A percentile compares a stretch with the other conserved stretches of the same genome.
Evolutionary conservation across 495 filamentous ascomycete species (phyloP).

Genomic region (Xylaria acuta): DNA sequence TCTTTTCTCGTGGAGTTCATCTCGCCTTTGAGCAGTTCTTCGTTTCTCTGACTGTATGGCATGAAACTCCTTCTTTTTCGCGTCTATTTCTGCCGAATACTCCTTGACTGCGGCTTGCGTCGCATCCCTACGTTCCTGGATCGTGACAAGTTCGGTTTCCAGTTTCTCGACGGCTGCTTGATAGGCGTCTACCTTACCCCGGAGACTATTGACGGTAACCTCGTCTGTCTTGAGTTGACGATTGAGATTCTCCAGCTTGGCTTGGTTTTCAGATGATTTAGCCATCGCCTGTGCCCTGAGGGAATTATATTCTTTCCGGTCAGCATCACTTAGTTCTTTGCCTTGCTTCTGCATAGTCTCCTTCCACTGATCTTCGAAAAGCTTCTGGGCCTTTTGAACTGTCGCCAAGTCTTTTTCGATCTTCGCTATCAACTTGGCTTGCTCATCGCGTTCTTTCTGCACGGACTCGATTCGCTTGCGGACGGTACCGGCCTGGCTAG

Average conservation of each 20-base stretch:
- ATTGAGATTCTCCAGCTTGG: slow-evolving; percentile 79
- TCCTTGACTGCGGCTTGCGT: slow-evolving; percentile 67
- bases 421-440: slow-evolving; percentile 68
- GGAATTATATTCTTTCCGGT: slow-evolving; percentile 88
- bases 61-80: slow-evolving; percentile 90
- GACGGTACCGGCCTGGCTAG: slow-evolving; percentile 69
- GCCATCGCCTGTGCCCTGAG: slow-evolving; percentile 86
- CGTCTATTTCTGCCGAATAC: slow-evolving; percentile 76
- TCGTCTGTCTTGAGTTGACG: slow-evolving; percentile 90
- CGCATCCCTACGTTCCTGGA: slow-evolving; percentile 69
- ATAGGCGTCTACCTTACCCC: slow-evolving; percentile 80
- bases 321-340: slow-evolving; percentile 80
- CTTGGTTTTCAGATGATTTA: slow-evolving; percentile 79
- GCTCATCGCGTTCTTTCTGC: slow-evolving; percentile 73
- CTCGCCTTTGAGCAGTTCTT: slow-evolving; percentile 76
- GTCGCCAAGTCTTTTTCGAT: slow-evolving; percentile 77
- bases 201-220: slow-evolving; percentile 83
- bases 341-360: slow-evolving; percentile 84
- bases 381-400: slow-evolving; percentile 89
- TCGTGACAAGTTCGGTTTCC: slow-evolving; percentile 70
- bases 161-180: slow-evolving; percentile 76
- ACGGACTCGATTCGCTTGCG: slow-evolving; percentile 72
- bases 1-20: slow-evolving; percentile 90
- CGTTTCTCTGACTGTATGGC: slow-evolving; percentile 83
- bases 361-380: slow-evolving; percentile 87